Evolutionary conservation across 257 asterid species (phyloP).

Genomic region (Solanum chilense): DNA sequence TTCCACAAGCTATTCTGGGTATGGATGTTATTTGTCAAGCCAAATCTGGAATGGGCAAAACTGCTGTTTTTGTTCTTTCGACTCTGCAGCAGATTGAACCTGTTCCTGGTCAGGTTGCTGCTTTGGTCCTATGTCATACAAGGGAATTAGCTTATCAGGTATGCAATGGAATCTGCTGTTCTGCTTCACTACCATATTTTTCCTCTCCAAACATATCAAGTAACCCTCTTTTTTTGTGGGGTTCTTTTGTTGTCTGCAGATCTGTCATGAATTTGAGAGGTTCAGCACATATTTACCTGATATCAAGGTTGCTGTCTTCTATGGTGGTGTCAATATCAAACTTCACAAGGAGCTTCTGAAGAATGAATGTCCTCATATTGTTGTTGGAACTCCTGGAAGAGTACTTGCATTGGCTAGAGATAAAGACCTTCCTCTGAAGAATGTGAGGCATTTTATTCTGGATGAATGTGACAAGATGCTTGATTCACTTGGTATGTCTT

Average conservation of each 20-base stretch:
- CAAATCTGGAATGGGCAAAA: conserved; percentile 95
- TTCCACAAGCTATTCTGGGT: conserved; percentile 93
- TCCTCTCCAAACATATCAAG: background rate
- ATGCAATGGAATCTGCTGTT: background rate
- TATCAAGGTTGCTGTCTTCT: conserved; percentile 78
- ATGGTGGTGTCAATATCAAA: conserved; percentile 79
- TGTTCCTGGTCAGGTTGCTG: conserved; percentile 82
- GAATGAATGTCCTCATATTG: conserved; percentile 93
- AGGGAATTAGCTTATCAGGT: conserved; percentile 92
- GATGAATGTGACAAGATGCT: conserved; percentile 98
- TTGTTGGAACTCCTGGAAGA: conserved; percentile 93
- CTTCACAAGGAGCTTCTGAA: conserved; percentile 75
- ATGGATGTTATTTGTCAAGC: conserved; percentile 99
- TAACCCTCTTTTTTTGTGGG: background rate
- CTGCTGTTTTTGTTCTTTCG: conserved; percentile 88
- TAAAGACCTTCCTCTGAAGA: conserved; percentile 56
- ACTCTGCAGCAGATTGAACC: conserved; percentile 92
- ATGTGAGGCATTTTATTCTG: conserved; percentile 84
- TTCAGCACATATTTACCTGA: conserved; percentile 78
- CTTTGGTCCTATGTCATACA: conserved; percentile 73
- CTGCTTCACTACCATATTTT: background rate
- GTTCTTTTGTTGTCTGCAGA: conserved; percentile 27
- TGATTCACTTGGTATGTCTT: conserved; percentile 68
- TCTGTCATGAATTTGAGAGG: conserved; percentile 83
- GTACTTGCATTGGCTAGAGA: conserved; percentile 76